phyloP scores from a whole-genome alignment of 306 rosid genomes.

The Erythrophleum fordii region DNA sequence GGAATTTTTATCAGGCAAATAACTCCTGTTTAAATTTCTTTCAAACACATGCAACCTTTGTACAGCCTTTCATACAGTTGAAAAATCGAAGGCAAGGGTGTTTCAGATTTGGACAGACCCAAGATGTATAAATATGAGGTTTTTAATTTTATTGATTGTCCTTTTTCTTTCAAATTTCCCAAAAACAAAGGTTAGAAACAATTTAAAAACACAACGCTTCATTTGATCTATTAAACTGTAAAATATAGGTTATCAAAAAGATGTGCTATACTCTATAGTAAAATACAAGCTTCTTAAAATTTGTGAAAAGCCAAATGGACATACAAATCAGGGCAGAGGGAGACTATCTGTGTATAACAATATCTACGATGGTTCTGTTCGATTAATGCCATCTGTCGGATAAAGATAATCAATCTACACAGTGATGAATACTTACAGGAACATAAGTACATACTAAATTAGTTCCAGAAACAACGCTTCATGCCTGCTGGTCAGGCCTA shows the following conservation, averaged over 20 bases:
- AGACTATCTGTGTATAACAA: neutral
- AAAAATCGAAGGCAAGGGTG: neutral
- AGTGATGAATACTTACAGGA: slow-evolving; percentile 16
- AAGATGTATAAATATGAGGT: neutral
- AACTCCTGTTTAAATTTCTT: neutral
- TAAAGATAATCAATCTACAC: neutral
- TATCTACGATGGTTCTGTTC: neutral
- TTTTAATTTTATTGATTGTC: neutral
- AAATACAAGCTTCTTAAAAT: neutral
- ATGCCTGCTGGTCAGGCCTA: slow-evolving; percentile 76
- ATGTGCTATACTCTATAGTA: neutral
- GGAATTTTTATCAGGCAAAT: neutral
- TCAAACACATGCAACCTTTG: neutral
- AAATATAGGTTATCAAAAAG: neutral
- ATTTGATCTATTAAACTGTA: neutral
- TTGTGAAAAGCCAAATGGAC: neutral
- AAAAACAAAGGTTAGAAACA: neutral
- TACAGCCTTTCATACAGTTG: neutral
- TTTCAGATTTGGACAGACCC: neutral
- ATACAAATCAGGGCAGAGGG: neutral
- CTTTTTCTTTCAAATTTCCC: neutral
- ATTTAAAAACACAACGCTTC: neutral
- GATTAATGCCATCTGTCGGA: neutral
- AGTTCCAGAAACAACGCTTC: slow-evolving; percentile 88
- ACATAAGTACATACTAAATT: slow-evolving; percentile 42